Base-by-base conservation (phyloP, 768 basidiomycete species). In the Leccinum obscurum region DNA sequence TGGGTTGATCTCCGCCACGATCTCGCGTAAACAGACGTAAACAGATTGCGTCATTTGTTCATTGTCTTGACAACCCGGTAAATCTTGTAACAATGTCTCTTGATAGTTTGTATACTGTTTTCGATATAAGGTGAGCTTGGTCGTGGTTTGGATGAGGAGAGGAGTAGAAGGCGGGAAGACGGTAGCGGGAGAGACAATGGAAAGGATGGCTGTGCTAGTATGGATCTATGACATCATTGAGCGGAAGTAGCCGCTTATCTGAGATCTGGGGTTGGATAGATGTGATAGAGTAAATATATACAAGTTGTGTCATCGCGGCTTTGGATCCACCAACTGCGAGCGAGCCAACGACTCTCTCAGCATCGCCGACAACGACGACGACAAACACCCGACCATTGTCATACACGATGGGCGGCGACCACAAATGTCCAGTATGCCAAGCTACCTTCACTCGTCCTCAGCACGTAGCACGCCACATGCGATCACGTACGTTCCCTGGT, bases 401-500 rank as follows among this genome's bases (percentile, higher is more conserved):
- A 55, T 34, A 49, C 26, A 66, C 58, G 30, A 91, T 91, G 89
- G 90, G 82, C 61, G 89, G 89, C 39, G 89, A 91, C 76, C 89
- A 91, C 81, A 89, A 88, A 73, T 93, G 92, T 72, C 87, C 92
- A 17, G 91, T 93, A 13, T 94, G 92, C 73, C 84, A 89, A 63
- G 89, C 92, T 0, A 92, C 91, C 0, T 94, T 94, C 65, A 94
- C 92, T 24, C 83, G 92, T 55, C 92, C 92, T 30, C 92, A 93
- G 68, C 92, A 94, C 84, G 92, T 94, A 52, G 90, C 90, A 1
- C 78, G 92, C 54, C 92, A 93, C 75, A 93, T 93, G 91, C 86
- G 92, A 73, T 92, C 90, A 66, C 92, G 90, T 93, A 78, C 77
- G 90, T 86, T 52, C 59, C 39, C 59, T 41, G 5, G 34, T 4